Conservation (phyloP, 257 asterid species). For the Striga asiatica region DNA sequence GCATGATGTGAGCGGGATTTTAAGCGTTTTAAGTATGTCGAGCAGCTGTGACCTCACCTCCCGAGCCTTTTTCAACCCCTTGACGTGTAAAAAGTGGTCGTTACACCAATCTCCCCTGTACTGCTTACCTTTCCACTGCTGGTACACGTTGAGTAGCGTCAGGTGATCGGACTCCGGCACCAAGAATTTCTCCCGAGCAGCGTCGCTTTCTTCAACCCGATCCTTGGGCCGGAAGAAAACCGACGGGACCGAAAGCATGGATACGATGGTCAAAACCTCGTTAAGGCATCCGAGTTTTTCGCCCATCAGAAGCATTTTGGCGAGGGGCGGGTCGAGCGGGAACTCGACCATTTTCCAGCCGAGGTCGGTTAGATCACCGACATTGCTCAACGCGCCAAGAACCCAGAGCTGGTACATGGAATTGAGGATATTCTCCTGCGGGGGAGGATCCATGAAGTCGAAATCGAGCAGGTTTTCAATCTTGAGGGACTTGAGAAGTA, state of each 20-base stretch:
- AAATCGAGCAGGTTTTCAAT: constrained; percentile 57
- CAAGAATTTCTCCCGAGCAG: constrained; percentile 60
- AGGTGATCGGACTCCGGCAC: constrained; percentile 75
- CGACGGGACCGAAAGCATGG: constrained; percentile 71
- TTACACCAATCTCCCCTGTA: constrained; percentile 74
- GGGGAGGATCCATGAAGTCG: constrained; percentile 79
- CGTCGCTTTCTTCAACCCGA: constrained; percentile 75
- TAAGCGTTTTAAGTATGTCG: too few species aligned
- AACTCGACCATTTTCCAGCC: constrained; percentile 83
- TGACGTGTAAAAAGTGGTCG: constrained; percentile 61
- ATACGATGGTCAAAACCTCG: constrained; percentile 64
- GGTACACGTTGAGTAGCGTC: constrained; percentile 63
- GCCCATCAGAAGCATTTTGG: constrained; percentile 70
- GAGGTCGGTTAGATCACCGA: constrained; percentile 61
- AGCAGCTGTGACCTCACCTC: constrained; percentile 32
- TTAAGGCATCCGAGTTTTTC: constrained; percentile 70
- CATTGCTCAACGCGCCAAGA: constrained; percentile 71
- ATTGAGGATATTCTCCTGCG: constrained; percentile 60
- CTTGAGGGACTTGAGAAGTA: constrained; percentile 69
- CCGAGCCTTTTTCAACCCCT: constrained; percentile 58
- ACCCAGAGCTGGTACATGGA: constrained; percentile 69
- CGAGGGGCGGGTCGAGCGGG: constrained; percentile 64
- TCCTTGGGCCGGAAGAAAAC: constrained; percentile 72
- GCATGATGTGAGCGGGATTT: too few species aligned
- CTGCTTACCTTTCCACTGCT: constrained; percentile 68